Conservation (phyloP, 495 filamentous ascomycete genomes). For the Oleoguttula mirabilis region DNA sequence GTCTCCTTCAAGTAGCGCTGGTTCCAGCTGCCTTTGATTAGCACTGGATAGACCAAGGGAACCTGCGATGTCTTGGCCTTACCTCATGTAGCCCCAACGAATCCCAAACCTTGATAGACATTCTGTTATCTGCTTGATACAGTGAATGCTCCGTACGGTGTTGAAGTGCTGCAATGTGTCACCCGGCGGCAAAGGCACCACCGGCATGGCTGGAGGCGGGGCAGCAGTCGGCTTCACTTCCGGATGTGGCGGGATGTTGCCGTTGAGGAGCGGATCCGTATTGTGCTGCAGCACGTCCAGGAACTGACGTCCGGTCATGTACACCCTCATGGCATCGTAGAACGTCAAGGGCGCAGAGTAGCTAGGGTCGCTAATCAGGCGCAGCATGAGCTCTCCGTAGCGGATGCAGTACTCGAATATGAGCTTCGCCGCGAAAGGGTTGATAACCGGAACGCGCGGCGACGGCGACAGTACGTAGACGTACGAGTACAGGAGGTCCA, state of each 20-base stretch:
- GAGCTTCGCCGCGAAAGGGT: slow-evolving; percentile 55
- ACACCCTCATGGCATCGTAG: slow-evolving; percentile 59
- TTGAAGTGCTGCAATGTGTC: slow-evolving; percentile 17
- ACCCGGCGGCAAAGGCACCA: slow-evolving; percentile 12
- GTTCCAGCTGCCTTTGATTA: slow-evolving; percentile 18
- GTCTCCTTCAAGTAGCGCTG: slow-evolving; percentile 16
- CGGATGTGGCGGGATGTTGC: slow-evolving; percentile 12
- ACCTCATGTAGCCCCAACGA: slow-evolving; percentile 30
- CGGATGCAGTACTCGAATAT: slow-evolving; percentile 73
- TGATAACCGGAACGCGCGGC: slow-evolving; percentile 48
- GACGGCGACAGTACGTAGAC: slow-evolving; percentile 72
- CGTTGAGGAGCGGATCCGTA: slow-evolving; percentile 33
- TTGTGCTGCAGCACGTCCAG: slow-evolving; percentile 50
- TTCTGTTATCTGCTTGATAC: slow-evolving; percentile 28
- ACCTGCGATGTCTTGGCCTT: not conserved
- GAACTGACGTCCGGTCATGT: slow-evolving; percentile 60
- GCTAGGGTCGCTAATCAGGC: slow-evolving; percentile 37
- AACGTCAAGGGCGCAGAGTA: slow-evolving; percentile 51
- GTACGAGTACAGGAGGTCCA: slow-evolving; percentile 75
- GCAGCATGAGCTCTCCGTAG: slow-evolving; percentile 50
- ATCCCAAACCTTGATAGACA: slow-evolving; percentile 26
- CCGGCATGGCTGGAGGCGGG: slow-evolving; percentile 14
- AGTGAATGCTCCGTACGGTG: slow-evolving; percentile 15
- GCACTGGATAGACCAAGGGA: no score
- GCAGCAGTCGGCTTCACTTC: slow-evolving; percentile 15